Conservation (phyloP, 169 alveolate species). For the Eimeria acervulina region DNA sequence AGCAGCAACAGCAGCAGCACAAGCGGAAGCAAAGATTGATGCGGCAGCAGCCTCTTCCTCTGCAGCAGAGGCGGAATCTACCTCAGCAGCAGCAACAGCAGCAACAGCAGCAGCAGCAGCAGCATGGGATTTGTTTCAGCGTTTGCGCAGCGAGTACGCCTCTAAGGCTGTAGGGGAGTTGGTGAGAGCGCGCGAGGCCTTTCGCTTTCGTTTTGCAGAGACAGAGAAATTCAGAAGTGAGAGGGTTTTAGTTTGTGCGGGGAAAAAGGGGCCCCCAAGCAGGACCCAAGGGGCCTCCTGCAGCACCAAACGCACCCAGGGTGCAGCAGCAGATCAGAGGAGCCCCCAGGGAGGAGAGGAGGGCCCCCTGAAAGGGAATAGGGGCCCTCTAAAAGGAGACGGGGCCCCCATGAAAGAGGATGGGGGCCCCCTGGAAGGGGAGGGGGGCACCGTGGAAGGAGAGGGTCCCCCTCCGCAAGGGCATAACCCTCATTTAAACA, state of each 20-base stretch:
- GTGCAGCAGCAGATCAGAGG: not conserved
- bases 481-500: not conserved
- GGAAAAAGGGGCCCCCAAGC: not conserved
- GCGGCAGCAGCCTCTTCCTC: conserved; percentile 11
- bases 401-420: not conserved
- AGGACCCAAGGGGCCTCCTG: not conserved
- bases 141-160: conserved; percentile 31
- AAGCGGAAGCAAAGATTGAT: not conserved
- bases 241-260: not conserved
- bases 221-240: conserved; percentile 30
- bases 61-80: not conserved
- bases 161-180: conserved; percentile 65
- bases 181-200: conserved; percentile 6
- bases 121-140: conserved; percentile 53
- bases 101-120: conserved; percentile 64
- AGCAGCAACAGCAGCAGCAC: conserved; percentile 7
- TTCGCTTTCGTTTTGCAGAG: not conserved
- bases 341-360: not conserved
- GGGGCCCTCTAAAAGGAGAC: not conserved
- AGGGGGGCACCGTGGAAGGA: too few species aligned
- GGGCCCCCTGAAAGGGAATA: not conserved
- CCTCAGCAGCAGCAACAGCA: not conserved
- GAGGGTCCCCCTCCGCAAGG: too few species aligned
- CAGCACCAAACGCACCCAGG: conserved; percentile 1
- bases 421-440: too few species aligned